phyloP scores from a whole-genome alignment of 352 stramenopile genomes.

The Pythium aristosporum region DNA sequence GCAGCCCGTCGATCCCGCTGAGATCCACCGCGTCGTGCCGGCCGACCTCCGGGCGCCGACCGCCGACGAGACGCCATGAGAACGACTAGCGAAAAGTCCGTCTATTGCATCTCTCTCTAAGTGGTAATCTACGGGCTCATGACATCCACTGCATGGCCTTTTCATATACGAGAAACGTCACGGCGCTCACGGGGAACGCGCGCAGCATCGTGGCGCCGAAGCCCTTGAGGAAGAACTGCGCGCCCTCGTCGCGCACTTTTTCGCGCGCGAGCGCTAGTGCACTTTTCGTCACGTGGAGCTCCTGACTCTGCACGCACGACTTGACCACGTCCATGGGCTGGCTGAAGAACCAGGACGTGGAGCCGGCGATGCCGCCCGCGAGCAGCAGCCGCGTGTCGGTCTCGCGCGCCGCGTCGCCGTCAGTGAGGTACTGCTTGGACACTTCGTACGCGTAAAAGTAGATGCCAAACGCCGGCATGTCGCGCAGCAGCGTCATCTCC shows the following conservation, averaged over 20 bases:
- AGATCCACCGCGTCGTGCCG: constrained; percentile 16
- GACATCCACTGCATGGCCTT: constrained; percentile 83
- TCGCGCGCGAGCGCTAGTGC: constrained; percentile 45
- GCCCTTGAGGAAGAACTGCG: constrained; percentile 79
- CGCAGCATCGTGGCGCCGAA: constrained; percentile 77
- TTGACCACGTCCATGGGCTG: constrained; percentile 91
- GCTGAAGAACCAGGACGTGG: constrained; percentile 75
- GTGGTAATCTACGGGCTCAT: constrained; percentile 8
- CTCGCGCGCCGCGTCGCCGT: constrained; percentile 55
- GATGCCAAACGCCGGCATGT: constrained; percentile 75
- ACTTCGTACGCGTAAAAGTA: constrained; percentile 85
- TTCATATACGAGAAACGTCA: constrained; percentile 87
- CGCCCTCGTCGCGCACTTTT: constrained; percentile 50
- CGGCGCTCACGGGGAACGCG: constrained; percentile 80
- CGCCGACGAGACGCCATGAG: constrained; percentile 18
- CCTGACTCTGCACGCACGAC: constrained; percentile 84
- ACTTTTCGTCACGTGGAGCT: constrained; percentile 39
- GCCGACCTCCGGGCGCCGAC: constrained; percentile 16
- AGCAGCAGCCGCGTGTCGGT: constrained; percentile 70
- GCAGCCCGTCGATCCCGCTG: constrained; percentile 36
- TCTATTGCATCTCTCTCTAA: constrained; percentile 7
- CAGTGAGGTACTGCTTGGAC: constrained; percentile 55
- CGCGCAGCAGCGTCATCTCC: constrained; percentile 65
- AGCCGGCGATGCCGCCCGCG: constrained; percentile 70
- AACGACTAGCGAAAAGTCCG: background rate